Evolutionary conservation across 164 flowering plant species (phyloP), one percentile per base, ranked within the genome.

Genomic region (Stephania japonica): DNA sequence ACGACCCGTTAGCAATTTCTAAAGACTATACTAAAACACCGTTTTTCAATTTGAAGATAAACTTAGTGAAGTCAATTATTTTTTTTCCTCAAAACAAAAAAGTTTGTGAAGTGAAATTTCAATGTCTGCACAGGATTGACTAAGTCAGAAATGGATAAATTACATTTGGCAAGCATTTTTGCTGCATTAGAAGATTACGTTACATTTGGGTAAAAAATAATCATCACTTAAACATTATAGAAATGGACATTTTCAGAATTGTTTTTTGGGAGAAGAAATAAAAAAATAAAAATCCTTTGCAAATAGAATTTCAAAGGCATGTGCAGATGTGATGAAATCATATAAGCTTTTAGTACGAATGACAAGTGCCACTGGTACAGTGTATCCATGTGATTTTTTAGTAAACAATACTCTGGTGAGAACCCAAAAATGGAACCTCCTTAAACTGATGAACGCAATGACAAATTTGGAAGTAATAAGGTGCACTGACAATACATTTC

Each of bases 101-200:
- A 32, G 38, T 32, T 32, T 32, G 53, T 47, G 53, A 47, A 8
- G 13, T 47, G 12, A 9, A 47, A 47, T 47, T 47, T 8, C 1
- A 47, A 47, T 47, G 10, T 47, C 16, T 47, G 0, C 11, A 3
- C 12, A 11, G 18, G 10, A 47, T 47, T 16, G 16, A 47, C 18
- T 14, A 12, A 47, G 16, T 12, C 53, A 44, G 16, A 14, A 9
- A 47, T 11, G 11, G 11, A 47, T 3, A 47, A 3, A 11, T 47
- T 59, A 59, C 64, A 59, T 19, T 59, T 59, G 64, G 64, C n/a
- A 59, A 59, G 64, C 9, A 59, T 59, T 47, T 47, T 47, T 47
- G 12, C 53, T 47, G 12, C 12, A 47, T 47, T 47, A 8, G 53
- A 47, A 9, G 53, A 12, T 47, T 47, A 47, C 10, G 53, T 47